Conservation (phyloP, 2,329 filamentous ascomycete genomes). For the Phoma herbarum region DNA sequence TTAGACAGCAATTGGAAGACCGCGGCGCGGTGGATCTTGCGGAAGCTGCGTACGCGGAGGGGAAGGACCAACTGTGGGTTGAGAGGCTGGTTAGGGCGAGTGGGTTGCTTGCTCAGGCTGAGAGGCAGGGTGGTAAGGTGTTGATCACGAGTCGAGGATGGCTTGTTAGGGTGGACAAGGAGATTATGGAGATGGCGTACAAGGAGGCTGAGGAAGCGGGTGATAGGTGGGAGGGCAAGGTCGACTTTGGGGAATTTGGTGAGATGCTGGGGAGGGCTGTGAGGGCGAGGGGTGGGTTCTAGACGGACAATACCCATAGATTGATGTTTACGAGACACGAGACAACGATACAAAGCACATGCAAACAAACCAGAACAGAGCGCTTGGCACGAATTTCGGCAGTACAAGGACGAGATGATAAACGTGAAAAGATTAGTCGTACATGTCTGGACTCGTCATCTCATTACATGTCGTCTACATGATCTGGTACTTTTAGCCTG, state of each 20-base stretch:
- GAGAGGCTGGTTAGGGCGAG: constrained; percentile 54
- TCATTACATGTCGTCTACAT: constrained; percentile 20
- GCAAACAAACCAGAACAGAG: background rate
- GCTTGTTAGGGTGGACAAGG: constrained; percentile 52
- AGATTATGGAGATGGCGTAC: constrained; percentile 54
- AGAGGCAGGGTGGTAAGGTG: constrained; percentile 39
- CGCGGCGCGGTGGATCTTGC: constrained; percentile 47
- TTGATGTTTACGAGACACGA: background rate
- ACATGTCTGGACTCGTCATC: constrained; percentile 23
- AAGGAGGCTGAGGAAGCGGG: constrained; percentile 42
- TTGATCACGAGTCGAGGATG: constrained; percentile 57
- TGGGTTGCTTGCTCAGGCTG: constrained; percentile 48
- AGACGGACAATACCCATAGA: background rate
- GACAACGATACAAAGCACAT: background rate
- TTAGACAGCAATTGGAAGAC: constrained; percentile 35
- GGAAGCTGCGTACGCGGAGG: constrained; percentile 53
- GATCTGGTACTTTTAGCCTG: constrained; percentile 17
- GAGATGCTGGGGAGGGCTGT: constrained; percentile 50
- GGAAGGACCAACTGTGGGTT: constrained; percentile 54
- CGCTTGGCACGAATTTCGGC: background rate
- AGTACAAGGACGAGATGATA: too few relatives aligned
- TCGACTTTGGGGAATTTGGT: constrained; percentile 52
- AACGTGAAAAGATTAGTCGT: background rate
- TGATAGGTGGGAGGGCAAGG: constrained; percentile 38
- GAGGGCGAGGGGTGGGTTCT: constrained; percentile 27